Conservation (phyloP, 192 early-diverging fungal species). For the Pilobolus umbonatus region DNA sequence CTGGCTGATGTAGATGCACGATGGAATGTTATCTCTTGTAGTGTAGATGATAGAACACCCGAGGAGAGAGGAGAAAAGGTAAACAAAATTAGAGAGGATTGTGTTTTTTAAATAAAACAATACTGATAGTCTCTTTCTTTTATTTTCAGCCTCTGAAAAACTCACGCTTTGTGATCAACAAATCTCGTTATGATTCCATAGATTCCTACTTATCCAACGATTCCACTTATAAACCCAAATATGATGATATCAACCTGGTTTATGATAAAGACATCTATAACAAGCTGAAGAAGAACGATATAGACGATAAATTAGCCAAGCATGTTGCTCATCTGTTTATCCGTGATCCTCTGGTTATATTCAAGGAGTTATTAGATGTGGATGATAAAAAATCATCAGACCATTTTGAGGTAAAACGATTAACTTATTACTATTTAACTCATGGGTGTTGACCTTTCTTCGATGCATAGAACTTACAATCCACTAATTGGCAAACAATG, state of each 20-base stretch:
- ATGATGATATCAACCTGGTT: slow-evolving; percentile 87
- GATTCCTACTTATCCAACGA: slow-evolving; percentile 80
- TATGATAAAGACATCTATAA: slow-evolving; percentile 77
- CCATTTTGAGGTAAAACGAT: slow-evolving; percentile 79
- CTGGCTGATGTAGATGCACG: slow-evolving; percentile 94
- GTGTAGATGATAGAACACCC: slow-evolving; percentile 88
- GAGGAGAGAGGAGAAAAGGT: slow-evolving; percentile 85
- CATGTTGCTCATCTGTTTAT: slow-evolving; percentile 97
- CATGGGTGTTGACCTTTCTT: background rate
- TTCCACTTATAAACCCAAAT: slow-evolving; percentile 72
- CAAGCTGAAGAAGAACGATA: slow-evolving; percentile 64
- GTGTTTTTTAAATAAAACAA: background rate
- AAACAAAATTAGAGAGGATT: background rate
- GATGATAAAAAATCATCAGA: slow-evolving; percentile 83
- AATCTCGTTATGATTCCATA: slow-evolving; percentile 96
- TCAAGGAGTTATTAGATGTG: slow-evolving; percentile 81
- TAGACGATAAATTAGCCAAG: slow-evolving; percentile 85
- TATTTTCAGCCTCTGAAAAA: slow-evolving; percentile 58
- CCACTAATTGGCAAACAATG: slow-evolving; percentile 99
- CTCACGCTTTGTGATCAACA: slow-evolving; percentile 79
- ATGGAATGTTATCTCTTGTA: slow-evolving; percentile 94
- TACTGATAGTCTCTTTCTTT: background rate
- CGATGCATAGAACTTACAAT: slow-evolving; percentile 76
- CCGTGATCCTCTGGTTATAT: slow-evolving; percentile 95
- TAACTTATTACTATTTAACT: too few species aligned